Conservation (phyloP, 192 early-diverging fungal species). For the Mortierella alpina region DNA sequence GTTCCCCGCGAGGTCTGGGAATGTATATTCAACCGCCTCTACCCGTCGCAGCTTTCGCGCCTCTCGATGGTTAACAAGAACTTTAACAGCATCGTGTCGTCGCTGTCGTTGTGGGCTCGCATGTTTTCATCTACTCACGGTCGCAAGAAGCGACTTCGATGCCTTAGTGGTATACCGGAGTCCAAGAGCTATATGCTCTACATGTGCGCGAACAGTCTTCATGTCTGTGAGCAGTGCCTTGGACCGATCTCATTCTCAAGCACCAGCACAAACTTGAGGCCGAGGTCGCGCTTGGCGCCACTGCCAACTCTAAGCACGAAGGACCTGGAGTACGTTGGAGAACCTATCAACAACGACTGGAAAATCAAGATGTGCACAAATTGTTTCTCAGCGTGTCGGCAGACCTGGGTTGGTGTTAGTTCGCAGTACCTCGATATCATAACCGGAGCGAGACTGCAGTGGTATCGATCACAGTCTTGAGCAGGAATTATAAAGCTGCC, state of each 20-base stretch:
- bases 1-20: slow-evolving; percentile 10
- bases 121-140: background rate
- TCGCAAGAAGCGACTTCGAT: background rate
- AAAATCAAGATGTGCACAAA: slow-evolving; percentile 1
- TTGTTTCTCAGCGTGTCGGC: background rate
- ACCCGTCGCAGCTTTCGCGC: slow-evolving; percentile 6
- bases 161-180: background rate
- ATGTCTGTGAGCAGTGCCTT: slow-evolving; percentile 6
- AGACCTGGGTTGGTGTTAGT: background rate
- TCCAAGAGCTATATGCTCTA: slow-evolving; percentile 15
- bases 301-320: background rate
- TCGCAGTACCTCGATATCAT: background rate
- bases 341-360: background rate
- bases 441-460: slow-evolving; percentile 1
- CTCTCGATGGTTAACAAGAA: slow-evolving; percentile 8
- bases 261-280: background rate
- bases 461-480: slow-evolving; percentile 5
- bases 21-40: background rate
- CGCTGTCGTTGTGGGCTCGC: background rate
- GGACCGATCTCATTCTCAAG: background rate
- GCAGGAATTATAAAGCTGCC: background rate
- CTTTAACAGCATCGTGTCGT: slow-evolving; percentile 1
- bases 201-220: background rate
- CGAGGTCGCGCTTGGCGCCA: background rate
- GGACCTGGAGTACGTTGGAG: background rate